Conservation (phyloP, 225 moss, liverwort and hornwort species). For the Lunularia cruciata region DNA sequence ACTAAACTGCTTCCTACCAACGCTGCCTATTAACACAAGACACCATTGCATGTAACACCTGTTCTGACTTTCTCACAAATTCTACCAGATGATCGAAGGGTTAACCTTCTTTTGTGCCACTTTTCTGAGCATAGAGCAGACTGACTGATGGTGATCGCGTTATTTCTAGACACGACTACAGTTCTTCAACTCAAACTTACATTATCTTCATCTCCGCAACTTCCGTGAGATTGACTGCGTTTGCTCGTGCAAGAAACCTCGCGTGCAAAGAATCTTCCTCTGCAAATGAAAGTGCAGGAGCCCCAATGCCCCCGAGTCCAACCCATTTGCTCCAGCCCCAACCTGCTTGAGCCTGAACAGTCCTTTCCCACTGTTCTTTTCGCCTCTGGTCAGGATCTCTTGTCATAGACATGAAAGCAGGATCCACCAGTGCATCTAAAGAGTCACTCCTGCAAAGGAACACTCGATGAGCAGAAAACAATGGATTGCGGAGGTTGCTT, state of each 20-base stretch:
- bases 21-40: too few relatives aligned
- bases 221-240: slow-evolving; percentile 93
- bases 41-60: too few relatives aligned
- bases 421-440: slow-evolving; percentile 84
- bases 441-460: slow-evolving; percentile 58
- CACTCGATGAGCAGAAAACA: not conserved
- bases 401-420: slow-evolving; percentile 96
- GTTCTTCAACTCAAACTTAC: too few relatives aligned
- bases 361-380: slow-evolving; percentile 98
- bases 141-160: too few relatives aligned
- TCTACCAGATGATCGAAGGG: too few relatives aligned
- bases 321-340: slow-evolving; percentile 96
- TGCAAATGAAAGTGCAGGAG: slow-evolving; percentile 68
- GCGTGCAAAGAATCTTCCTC: slow-evolving; percentile 96
- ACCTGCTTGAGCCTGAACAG: slow-evolving; percentile 86
- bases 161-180: too few relatives aligned
- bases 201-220: slow-evolving; percentile 99
- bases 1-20: too few relatives aligned
- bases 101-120: too few relatives aligned
- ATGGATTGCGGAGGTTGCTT: not conserved
- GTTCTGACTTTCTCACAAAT: too few relatives aligned
- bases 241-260: slow-evolving; percentile 91
- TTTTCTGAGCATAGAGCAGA: too few relatives aligned
- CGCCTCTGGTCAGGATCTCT: slow-evolving; percentile 98
- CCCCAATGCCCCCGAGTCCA: slow-evolving; percentile 86